These are phyloP conservation scores for Naganishia onofrii DNA, from an alignment of 768 basidiomycete genomes.

Conservation along the genomic window DNA sequence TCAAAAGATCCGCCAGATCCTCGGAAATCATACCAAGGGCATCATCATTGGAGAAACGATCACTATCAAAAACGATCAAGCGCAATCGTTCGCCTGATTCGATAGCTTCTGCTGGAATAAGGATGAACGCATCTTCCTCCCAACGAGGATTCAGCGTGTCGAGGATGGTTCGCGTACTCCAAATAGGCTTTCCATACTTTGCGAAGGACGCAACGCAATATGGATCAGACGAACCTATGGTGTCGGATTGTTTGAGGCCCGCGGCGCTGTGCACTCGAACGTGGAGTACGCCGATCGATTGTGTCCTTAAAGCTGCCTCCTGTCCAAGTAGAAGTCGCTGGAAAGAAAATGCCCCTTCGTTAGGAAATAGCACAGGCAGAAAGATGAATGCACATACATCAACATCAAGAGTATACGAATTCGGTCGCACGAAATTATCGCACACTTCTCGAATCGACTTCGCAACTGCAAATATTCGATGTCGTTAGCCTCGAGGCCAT, in stretches of 20 bases:
- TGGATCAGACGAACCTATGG: constrained; percentile 50
- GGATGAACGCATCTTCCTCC: constrained; percentile 52
- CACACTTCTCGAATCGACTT: constrained; percentile 47
- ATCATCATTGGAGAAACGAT: constrained; percentile 51
- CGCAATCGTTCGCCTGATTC: constrained; percentile 48
- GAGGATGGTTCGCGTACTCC: constrained; percentile 49
- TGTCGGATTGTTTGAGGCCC: constrained; percentile 45
- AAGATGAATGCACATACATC: constrained; percentile 34
- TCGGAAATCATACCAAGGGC: constrained; percentile 48
- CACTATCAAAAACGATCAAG: constrained; percentile 47
- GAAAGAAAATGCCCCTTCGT: not conserved
- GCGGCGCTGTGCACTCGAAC: constrained; percentile 46
- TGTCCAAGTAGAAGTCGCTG: constrained; percentile 47
- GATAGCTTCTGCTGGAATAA: constrained; percentile 46
- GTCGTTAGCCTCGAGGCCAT: not conserved
- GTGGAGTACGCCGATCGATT: constrained; percentile 48
- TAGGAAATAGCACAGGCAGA: not conserved
- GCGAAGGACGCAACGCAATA: constrained; percentile 47
- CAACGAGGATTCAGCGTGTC: constrained; percentile 47
- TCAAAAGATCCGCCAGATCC: constrained; percentile 44
- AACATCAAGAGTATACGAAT: constrained; percentile 50
- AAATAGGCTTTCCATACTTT: constrained; percentile 51
- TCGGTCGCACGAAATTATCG: constrained; percentile 48
- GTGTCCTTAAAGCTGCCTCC: constrained; percentile 45
- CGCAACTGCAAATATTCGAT: constrained; percentile 7